phyloP scores from a whole-genome alignment of 2,329 filamentous ascomycete species.

The Fusarium duplospermum region DNA sequence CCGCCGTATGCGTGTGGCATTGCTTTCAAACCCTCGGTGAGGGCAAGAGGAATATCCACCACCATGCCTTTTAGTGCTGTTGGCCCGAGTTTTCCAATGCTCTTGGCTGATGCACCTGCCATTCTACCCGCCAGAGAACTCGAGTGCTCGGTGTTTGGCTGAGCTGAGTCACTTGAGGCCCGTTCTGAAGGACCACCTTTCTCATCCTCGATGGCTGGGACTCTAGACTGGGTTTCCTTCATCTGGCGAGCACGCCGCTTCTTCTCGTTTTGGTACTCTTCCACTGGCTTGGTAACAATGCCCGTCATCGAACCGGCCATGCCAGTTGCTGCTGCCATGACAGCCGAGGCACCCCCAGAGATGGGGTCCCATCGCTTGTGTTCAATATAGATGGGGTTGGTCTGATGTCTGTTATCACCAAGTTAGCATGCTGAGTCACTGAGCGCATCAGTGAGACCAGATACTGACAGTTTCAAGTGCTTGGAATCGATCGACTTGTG shows the following conservation, averaged over 20 bases:
- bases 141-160: neutral
- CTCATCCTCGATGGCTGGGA: neutral
- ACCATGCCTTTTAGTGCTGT: slow-evolving; percentile 8
- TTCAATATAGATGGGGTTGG: slow-evolving; percentile 12
- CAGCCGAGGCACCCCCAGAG: slow-evolving; percentile 7
- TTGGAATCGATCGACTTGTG: slow-evolving; percentile 16
- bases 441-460: accelerated
- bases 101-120: slow-evolving; percentile 12
- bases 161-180: neutral
- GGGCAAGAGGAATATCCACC: slow-evolving; percentile 4
- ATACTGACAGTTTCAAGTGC: neutral
- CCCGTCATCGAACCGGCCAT: slow-evolving; percentile 18
- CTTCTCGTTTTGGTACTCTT: slow-evolving; percentile 16
- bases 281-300: slow-evolving; percentile 26
- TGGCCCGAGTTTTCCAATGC: neutral
- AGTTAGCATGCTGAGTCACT: neutral
- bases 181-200: neutral
- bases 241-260: neutral
- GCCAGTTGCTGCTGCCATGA: slow-evolving; percentile 11
- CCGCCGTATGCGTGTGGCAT: neutral
- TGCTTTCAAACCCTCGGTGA: neutral
- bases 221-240: neutral
- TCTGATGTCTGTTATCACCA: slow-evolving; percentile 16
- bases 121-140: neutral
- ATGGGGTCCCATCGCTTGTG: slow-evolving; percentile 36